Percentiles rank a stretch among this genome's conserved stretches.
Evolutionary conservation across 768 basidiomycete species (phyloP).

Genomic region (Cystofilobasidium ferigula): DNA sequence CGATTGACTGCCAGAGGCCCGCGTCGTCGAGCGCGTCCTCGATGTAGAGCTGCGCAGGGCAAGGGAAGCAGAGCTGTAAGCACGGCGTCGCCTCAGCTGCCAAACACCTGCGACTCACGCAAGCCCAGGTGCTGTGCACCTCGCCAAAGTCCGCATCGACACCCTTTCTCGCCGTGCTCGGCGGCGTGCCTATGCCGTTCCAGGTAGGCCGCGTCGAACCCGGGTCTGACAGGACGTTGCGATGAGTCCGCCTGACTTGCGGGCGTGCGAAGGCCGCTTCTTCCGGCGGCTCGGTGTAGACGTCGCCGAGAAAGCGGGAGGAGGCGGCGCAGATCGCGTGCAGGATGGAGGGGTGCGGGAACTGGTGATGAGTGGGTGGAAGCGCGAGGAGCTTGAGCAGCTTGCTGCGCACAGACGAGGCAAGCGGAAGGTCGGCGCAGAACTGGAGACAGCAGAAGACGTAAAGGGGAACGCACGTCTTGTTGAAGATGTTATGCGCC

Average conservation of each 20-base stretch:
- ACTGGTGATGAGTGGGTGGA: constrained; percentile 58
- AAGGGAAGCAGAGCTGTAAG: not conserved
- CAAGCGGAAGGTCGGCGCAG: not conserved
- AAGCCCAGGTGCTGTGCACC: constrained; percentile 46
- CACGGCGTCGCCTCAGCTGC: not conserved
- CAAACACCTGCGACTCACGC: constrained; percentile 42
- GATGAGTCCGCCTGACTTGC: constrained; percentile 58
- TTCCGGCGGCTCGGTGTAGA: constrained; percentile 42
- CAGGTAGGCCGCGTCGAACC: constrained; percentile 44
- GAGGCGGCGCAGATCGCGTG: constrained; percentile 81
- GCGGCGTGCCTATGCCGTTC: constrained; percentile 34
- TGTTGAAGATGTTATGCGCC: constrained; percentile 59
- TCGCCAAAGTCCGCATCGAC: constrained; percentile 55
- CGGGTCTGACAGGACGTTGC: constrained; percentile 46
- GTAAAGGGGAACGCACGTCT: constrained; percentile 50
- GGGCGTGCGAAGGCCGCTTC: constrained; percentile 48
- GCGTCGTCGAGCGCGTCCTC: not conserved
- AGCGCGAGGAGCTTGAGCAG: constrained; percentile 44
- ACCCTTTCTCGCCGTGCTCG: constrained; percentile 41
- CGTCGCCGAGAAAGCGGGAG: constrained; percentile 58
- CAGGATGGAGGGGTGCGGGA: constrained; percentile 58
- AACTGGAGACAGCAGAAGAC: not conserved
- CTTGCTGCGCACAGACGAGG: not conserved
- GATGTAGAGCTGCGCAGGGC: not conserved
- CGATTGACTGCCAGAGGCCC: not conserved